phyloP scores from a whole-genome alignment of 2,329 filamentous ascomycete genomes.

The Hyphodiscus sp. region DNA sequence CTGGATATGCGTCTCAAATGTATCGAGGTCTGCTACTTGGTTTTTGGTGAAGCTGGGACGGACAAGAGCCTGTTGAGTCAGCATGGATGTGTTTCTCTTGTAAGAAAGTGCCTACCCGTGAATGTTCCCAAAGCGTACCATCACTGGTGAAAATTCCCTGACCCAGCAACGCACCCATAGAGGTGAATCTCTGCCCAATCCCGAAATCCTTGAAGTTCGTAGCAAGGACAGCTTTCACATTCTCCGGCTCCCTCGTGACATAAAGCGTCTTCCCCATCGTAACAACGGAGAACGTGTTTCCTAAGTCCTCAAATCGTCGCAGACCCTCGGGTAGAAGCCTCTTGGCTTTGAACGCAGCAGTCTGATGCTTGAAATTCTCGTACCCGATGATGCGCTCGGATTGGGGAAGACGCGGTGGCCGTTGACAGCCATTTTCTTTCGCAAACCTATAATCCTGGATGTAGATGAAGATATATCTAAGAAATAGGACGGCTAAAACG shows the following conservation, averaged over 20 bases:
- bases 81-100: conserved; percentile 9
- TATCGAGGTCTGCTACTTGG: conserved; percentile 42
- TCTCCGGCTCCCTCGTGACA: conserved; percentile 12
- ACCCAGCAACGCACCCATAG: conserved; percentile 1
- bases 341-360: not conserved
- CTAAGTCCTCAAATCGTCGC: not conserved
- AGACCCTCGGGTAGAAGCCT: not conserved
- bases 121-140: conserved; percentile 7
- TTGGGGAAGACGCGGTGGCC: not conserved
- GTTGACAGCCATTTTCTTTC: not conserved
- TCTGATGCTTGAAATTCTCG: not conserved
- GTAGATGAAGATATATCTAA: not conserved
- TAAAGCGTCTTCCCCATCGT: not conserved
- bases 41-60: conserved; percentile 45
- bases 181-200: not conserved
- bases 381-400: conserved; percentile 1
- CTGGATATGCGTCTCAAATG: conserved; percentile 36
- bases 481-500: not conserved
- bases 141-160: conserved; percentile 7
- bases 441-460: conserved; percentile 16
- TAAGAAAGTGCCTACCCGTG: conserved; percentile 20
- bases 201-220: conserved; percentile 4
- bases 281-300: not conserved
- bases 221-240: conserved; percentile 5
- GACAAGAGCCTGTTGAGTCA: conserved; percentile 34